Evolutionary conservation across 2,329 filamentous ascomycete genomes (phyloP).

Genomic region (Fusarium sp.): DNA sequence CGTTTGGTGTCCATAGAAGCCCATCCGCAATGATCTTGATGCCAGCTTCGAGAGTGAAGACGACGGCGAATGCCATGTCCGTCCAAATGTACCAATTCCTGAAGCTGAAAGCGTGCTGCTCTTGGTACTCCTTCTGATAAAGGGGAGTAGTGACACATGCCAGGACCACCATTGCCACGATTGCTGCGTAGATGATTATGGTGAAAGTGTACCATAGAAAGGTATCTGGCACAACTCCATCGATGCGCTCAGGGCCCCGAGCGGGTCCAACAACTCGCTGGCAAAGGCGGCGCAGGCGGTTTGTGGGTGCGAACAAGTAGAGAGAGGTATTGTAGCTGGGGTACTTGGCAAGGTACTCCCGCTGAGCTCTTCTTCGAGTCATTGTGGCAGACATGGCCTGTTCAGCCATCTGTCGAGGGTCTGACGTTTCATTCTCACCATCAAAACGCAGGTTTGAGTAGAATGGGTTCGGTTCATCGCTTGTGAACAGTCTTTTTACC

Average conservation of each 20-base stretch:
- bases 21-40: conserved; percentile 97
- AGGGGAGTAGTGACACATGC: conserved; percentile 95
- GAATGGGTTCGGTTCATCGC: conserved; percentile 91
- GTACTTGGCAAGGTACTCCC: conserved; percentile 88
- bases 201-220: conserved; percentile 94
- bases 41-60: conserved; percentile 86
- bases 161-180: conserved; percentile 97
- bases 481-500: conserved; percentile 64
- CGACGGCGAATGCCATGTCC: conserved; percentile 85
- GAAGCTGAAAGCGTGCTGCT: conserved; percentile 65
- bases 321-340: conserved; percentile 93
- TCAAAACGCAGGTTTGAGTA: conserved; percentile 81
- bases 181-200: conserved; percentile 90
- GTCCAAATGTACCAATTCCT: conserved; percentile 96
- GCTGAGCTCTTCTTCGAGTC: conserved; percentile 85
- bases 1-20: conserved; percentile 96
- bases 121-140: conserved; percentile 90
- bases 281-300: conserved; percentile 83
- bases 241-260: conserved; percentile 84
- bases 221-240: conserved; percentile 90
- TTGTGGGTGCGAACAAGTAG: conserved; percentile 83
- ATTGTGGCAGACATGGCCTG: conserved; percentile 88
- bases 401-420: conserved; percentile 88
- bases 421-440: conserved; percentile 79
- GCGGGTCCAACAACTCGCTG: conserved; percentile 93